A percentile compares a stretch with the other conserved stretches of the same genome.
These are phyloP conservation scores for Limonium bicolor DNA, from an alignment of 148 eudicot genomes.

Conservation along the genomic window DNA sequence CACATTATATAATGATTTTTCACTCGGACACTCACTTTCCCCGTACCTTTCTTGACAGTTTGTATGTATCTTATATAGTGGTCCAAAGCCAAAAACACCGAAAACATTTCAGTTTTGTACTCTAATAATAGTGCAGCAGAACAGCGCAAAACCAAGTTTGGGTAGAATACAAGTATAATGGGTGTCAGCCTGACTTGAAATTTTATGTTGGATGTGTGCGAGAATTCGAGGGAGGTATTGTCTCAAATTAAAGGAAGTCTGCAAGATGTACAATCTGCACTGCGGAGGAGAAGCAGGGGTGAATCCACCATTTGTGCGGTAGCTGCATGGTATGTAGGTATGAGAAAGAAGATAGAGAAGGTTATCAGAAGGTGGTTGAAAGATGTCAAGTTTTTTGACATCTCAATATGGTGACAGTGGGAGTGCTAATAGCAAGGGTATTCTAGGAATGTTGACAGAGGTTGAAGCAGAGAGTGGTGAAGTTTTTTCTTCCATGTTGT, in stretches of 20 bases:
- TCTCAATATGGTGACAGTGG: not conserved
- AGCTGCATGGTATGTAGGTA: conserved; percentile 1
- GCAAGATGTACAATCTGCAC: conserved; percentile 8
- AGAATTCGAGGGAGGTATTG: conserved; percentile 7
- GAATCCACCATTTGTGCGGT: not conserved
- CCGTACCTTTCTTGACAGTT: no score
- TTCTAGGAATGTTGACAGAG: conserved; percentile 2
- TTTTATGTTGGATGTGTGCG: conserved; percentile 14
- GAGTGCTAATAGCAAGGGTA: no score
- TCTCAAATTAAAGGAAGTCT: conserved; percentile 6
- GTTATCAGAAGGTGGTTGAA: not conserved
- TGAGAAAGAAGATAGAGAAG: conserved; percentile 12
- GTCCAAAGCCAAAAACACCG: no score
- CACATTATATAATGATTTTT: no score
- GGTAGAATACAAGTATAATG: no score
- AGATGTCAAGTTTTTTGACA: not conserved
- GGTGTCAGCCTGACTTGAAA: conserved; percentile 12
- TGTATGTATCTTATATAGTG: no score
- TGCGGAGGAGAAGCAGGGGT: conserved; percentile 8
- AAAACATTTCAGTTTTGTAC: no score
- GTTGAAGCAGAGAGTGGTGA: conserved; percentile 8
- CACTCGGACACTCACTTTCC: no score
- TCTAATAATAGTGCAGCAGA: no score
- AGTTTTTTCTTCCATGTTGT: conserved; percentile 6
- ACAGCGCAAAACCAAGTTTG: no score